Evolutionary conservation across 1,284 basidiomycete species (phyloP).

Genomic region (Flammula alnicola): DNA sequence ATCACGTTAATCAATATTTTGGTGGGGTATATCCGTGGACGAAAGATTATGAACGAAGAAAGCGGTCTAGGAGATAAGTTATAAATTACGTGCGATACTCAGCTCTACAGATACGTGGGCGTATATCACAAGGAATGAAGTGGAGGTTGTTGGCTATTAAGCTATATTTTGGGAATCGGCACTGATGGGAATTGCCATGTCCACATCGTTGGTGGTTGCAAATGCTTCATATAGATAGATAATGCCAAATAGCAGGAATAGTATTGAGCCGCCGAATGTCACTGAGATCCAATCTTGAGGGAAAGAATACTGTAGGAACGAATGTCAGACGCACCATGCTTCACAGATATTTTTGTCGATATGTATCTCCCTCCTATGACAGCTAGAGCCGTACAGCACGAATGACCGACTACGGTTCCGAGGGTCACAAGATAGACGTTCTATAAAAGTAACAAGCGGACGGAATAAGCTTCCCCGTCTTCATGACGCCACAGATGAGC

Average conservation of each 20-base stretch:
- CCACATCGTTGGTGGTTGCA: slow-evolving; percentile 36
- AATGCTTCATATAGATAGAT: slow-evolving; percentile 79
- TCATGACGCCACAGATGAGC: too few species aligned
- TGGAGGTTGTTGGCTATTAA: too few species aligned
- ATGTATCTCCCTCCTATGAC: slow-evolving; percentile 91
- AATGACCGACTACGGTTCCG: slow-evolving; percentile 91
- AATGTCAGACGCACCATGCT: slow-evolving; percentile 85
- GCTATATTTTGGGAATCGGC: slow-evolving; percentile 8
- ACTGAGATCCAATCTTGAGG: slow-evolving; percentile 50
- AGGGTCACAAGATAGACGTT: slow-evolving; percentile 81
- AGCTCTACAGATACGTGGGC: too few species aligned
- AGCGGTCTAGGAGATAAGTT: too few species aligned
- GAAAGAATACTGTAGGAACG: slow-evolving; percentile 4
- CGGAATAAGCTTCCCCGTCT: slow-evolving; percentile 18
- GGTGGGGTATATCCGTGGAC: too few species aligned
- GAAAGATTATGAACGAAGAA: too few species aligned
- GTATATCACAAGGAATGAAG: too few species aligned
- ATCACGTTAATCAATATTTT: too few species aligned
- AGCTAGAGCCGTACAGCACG: slow-evolving; percentile 86
- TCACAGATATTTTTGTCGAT: slow-evolving; percentile 93
- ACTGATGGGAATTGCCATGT: slow-evolving; percentile 39
- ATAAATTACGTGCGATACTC: too few species aligned
- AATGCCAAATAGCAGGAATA: slow-evolving; percentile 86
- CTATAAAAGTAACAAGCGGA: slow-evolving; percentile 33
- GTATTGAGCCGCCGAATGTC: slow-evolving; percentile 79